Evolutionary conservation across 345 rosid species (phyloP).

Genomic region (Sapria himalayana): DNA sequence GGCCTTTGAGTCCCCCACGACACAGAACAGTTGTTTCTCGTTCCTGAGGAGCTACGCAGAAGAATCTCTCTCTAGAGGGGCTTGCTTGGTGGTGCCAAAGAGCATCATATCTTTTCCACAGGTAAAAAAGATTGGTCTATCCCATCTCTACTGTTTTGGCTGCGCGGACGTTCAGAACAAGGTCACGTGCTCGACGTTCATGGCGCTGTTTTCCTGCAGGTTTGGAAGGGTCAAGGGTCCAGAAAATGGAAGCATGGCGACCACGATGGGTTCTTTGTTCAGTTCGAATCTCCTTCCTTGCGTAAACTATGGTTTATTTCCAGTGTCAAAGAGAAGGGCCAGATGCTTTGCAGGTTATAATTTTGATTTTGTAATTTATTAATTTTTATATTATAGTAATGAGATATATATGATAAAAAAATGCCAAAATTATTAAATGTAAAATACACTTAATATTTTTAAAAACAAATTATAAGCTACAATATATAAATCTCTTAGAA

Average conservation of each 20-base stretch:
- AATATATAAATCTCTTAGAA: background rate
- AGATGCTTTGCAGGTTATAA: conserved; percentile 59
- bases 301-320: conserved; percentile 84
- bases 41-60: conserved; percentile 79
- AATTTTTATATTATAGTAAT: background rate
- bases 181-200: too few relatives aligned
- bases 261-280: conserved; percentile 84
- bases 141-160: too few relatives aligned
- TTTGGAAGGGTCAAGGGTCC: conserved; percentile 96
- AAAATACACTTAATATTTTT: too few relatives aligned
- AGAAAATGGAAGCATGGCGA: conserved; percentile 94
- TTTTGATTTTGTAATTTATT: background rate
- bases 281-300: conserved; percentile 47
- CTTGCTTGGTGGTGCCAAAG: conserved; percentile 70
- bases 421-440: too few relatives aligned
- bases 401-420: too few relatives aligned
- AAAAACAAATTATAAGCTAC: too few relatives aligned
- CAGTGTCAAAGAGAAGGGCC: conserved; percentile 62
- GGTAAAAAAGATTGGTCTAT: too few relatives aligned
- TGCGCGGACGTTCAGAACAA: too few relatives aligned
- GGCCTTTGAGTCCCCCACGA: conserved; percentile 93
- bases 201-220: too few relatives aligned
- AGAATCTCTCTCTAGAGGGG: conserved; percentile 64
- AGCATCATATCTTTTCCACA: conserved; percentile 83
- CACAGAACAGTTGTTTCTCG: conserved; percentile 62